Percentiles rank a stretch among this genome's conserved stretches.
These are phyloP conservation scores for Pulveroboletus sp. DNA, from an alignment of 768 basidiomycete genomes.

Conservation along the genomic window DNA sequence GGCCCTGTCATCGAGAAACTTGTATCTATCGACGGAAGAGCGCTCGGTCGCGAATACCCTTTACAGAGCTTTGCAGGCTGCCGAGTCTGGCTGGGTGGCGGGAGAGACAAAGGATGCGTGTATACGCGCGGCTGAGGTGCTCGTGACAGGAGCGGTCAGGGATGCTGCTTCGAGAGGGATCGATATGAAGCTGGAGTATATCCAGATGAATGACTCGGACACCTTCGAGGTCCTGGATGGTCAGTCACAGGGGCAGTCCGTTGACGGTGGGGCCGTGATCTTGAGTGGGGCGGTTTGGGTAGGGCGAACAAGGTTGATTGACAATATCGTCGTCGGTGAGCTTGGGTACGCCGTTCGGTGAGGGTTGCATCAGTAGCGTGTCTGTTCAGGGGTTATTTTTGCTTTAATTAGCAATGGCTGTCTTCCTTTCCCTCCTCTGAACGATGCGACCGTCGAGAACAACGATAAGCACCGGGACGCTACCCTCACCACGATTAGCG, in stretches of 20 bases:
- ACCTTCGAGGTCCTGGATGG: constrained; percentile 62
- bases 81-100: constrained; percentile 48
- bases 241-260: constrained; percentile 24
- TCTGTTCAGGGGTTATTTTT: neutral
- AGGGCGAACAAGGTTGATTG: constrained; percentile 84
- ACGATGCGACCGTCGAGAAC: constrained; percentile 15
- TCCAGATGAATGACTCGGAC: constrained; percentile 81
- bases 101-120: constrained; percentile 49
- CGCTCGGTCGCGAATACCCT: constrained; percentile 61
- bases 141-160: constrained; percentile 33
- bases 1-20: constrained; percentile 89
- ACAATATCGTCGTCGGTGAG: constrained; percentile 80
- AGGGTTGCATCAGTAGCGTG: neutral
- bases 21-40: constrained; percentile 66
- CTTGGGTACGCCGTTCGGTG: constrained; percentile 10
- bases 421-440: neutral
- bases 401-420: constrained; percentile 15
- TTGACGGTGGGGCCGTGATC: constrained; percentile 43
- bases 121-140: constrained; percentile 38
- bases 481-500: constrained; percentile 29
- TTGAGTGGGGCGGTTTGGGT: constrained; percentile 86
- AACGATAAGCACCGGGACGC: constrained; percentile 17
- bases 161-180: constrained; percentile 38
- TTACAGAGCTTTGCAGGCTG: constrained; percentile 60
- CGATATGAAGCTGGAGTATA: constrained; percentile 69